phyloP scores from a whole-genome alignment of 2,329 filamentous ascomycete species.

The Fusarium anthophilum region DNA sequence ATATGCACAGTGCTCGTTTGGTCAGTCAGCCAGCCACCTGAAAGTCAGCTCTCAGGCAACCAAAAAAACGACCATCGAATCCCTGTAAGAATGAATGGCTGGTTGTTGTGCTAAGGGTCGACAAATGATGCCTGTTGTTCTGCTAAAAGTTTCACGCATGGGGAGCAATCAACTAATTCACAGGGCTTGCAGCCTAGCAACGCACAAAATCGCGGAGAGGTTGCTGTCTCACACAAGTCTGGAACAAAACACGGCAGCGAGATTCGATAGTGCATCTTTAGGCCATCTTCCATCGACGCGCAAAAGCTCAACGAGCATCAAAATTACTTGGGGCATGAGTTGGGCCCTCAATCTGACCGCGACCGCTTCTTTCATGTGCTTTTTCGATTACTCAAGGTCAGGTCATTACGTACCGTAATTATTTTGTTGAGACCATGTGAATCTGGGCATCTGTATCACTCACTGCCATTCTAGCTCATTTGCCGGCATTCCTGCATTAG shows the following conservation, averaged over 20 bases:
- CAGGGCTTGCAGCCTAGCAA: not conserved
- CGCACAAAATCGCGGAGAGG: not conserved
- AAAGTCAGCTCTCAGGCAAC: not conserved
- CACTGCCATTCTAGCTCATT: not conserved
- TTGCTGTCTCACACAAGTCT: not conserved
- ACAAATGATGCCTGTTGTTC: not conserved
- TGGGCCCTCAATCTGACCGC: not conserved
- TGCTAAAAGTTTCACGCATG: not conserved
- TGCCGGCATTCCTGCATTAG: constrained; percentile 6
- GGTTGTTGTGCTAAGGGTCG: not conserved
- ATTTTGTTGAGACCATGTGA: not conserved
- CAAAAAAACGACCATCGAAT: not conserved
- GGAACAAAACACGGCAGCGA: not conserved
- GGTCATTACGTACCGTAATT: not conserved
- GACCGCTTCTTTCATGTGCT: not conserved
- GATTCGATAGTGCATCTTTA: not conserved
- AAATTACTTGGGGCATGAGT: too few species aligned
- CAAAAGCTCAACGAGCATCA: not conserved
- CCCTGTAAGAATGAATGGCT: not conserved
- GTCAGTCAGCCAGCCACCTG: not conserved
- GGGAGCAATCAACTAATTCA: not conserved
- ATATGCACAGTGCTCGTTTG: not conserved
- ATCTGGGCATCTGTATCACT: not conserved
- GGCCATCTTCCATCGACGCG: not conserved
- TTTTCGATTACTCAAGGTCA: not conserved